A percentile compares a stretch with the other conserved stretches of the same genome.
These are phyloP conservation scores for Penicillium alfredii DNA, from an alignment of 495 filamentous ascomycete species.

Conservation along the genomic window DNA sequence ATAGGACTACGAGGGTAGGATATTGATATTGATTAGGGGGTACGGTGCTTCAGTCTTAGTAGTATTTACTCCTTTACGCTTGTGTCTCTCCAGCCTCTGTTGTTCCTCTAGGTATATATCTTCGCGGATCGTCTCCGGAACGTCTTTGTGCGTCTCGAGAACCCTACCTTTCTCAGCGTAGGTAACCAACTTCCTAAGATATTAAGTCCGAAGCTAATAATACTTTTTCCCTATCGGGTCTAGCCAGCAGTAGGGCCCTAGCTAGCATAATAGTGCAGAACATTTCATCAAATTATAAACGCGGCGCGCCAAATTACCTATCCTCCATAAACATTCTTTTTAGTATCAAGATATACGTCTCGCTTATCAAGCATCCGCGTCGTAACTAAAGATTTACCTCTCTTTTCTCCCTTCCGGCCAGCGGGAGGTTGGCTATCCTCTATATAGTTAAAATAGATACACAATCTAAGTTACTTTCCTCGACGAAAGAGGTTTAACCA, in stretches of 20 bases:
- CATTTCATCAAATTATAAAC: slow-evolving; percentile 22
- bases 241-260: slow-evolving; percentile 21
- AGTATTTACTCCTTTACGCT: slow-evolving; percentile 1
- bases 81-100: slow-evolving; percentile 11
- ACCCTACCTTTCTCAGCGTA: slow-evolving; percentile 10
- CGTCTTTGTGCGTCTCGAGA: slow-evolving; percentile 16
- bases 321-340: slow-evolving; percentile 13
- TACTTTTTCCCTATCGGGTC: slow-evolving; percentile 22
- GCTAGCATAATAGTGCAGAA: slow-evolving; percentile 14
- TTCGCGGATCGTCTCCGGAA: slow-evolving; percentile 6
- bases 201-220: slow-evolving; percentile 17
- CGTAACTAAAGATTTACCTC: slow-evolving; percentile 7
- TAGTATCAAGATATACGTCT: slow-evolving; percentile 12
- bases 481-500: slow-evolving; percentile 5
- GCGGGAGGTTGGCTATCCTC: slow-evolving; percentile 6
- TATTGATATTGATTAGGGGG: slow-evolving; percentile 13
- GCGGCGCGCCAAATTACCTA: slow-evolving; percentile 13
- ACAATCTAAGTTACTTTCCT: slow-evolving; percentile 14
- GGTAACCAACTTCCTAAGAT: slow-evolving; percentile 14
- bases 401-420: slow-evolving; percentile 6
- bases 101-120: slow-evolving; percentile 22
- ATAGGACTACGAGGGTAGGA: too few species aligned
- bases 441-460: slow-evolving; percentile 13
- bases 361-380: slow-evolving; percentile 9
- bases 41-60: neutral